phyloP scores from a whole-genome alignment of 2,329 filamentous ascomycete genomes.

The Monosporascus sp. region DNA sequence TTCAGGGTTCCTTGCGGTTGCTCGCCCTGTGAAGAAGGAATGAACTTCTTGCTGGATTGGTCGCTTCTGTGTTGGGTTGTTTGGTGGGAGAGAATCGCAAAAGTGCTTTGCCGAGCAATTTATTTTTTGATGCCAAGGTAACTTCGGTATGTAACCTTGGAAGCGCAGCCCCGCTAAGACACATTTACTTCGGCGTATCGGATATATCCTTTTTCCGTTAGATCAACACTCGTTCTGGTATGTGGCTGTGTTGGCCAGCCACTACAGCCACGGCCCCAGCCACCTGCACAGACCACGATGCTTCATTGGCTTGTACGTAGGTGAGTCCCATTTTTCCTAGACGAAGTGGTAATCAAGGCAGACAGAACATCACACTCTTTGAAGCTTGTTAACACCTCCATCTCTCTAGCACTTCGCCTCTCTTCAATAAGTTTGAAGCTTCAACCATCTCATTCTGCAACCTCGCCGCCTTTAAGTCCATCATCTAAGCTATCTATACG shows the following conservation, averaged over 20 bases:
- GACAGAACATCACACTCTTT: neutral
- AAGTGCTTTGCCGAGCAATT: neutral
- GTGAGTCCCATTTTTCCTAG: too few relatives aligned
- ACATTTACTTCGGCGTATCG: too few relatives aligned
- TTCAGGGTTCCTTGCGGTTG: conserved; percentile 58
- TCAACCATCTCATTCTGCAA: conserved; percentile 6
- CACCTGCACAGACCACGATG: too few relatives aligned
- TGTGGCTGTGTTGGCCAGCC: too few relatives aligned
- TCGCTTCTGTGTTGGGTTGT: conserved; percentile 4
- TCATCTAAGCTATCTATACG: conserved; percentile 3
- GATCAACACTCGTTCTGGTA: too few relatives aligned
- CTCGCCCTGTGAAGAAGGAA: conserved; percentile 43
- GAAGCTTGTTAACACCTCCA: neutral
- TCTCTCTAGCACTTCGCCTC: neutral
- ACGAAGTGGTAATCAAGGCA: conserved; percentile 1
- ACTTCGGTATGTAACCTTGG: too few relatives aligned
- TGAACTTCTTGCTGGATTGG: conserved; percentile 4
- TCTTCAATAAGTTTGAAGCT: conserved; percentile 11
- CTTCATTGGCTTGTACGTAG: too few relatives aligned
- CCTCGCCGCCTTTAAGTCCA: conserved; percentile 4
- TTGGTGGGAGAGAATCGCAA: neutral
- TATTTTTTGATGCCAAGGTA: too few relatives aligned
- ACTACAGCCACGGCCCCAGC: too few relatives aligned
- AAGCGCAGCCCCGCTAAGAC: too few relatives aligned
- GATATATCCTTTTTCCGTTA: too few relatives aligned